These are phyloP conservation scores for Yamadazyma membranifaciens DNA, from an alignment of 1,139 yeast genomes.

Conservation along the genomic window DNA sequence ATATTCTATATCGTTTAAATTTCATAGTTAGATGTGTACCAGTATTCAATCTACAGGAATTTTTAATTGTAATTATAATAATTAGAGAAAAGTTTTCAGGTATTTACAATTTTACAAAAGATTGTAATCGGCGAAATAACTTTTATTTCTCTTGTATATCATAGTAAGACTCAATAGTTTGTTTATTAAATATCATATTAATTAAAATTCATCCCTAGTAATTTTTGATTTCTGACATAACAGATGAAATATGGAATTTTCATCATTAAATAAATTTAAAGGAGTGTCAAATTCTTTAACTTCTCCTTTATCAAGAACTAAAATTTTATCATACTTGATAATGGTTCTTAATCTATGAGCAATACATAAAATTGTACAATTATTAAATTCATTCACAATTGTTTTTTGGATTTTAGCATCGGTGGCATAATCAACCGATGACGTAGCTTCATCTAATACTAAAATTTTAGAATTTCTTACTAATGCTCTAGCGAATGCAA, in stretches of 20 bases:
- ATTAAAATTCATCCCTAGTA: conserved; percentile 4
- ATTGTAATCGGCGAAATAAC: not conserved
- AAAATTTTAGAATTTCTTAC: conserved; percentile 49
- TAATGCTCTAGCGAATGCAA: conserved; percentile 53
- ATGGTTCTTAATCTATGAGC: conserved; percentile 78
- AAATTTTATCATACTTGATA: conserved; percentile 58
- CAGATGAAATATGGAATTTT: conserved; percentile 35
- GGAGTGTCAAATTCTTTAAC: conserved; percentile 62
- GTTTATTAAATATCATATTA: not conserved
- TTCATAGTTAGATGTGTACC: conserved; percentile 55
- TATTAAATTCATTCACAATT: conserved; percentile 56
- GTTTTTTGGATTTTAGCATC: conserved; percentile 63
- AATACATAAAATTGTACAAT: conserved; percentile 73
- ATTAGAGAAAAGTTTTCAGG: not conserved
- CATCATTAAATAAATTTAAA: conserved; percentile 11
- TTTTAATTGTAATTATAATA: not conserved
- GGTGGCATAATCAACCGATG: conserved; percentile 56
- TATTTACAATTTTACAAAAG: not conserved
- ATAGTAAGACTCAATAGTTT: not conserved
- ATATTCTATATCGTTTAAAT: too few species aligned
- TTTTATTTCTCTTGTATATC: not conserved
- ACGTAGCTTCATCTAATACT: conserved; percentile 56
- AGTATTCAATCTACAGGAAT: conserved; percentile 36
- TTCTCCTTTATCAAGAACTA: conserved; percentile 66
- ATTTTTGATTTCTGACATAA: conserved; percentile 31